phyloP scores from a whole-genome alignment of 495 filamentous ascomycete genomes.

The Hamigera avellanea region DNA sequence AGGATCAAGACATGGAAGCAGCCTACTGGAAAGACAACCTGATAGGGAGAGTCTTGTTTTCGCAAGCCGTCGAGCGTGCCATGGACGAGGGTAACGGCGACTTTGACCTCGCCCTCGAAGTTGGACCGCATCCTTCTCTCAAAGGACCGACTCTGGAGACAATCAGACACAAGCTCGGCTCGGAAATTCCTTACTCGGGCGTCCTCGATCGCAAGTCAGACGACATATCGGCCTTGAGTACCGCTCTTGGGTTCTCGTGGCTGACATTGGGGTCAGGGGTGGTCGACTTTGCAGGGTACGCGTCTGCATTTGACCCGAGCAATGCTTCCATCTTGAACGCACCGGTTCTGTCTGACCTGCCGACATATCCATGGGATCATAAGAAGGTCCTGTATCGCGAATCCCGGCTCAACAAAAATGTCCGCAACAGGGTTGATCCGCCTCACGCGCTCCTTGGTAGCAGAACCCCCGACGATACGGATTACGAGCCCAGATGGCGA shows the following conservation, averaged over 20 bases:
- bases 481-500: too few relatives aligned
- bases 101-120: constrained; percentile 27
- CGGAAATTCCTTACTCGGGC: constrained; percentile 1
- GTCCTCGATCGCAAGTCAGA: constrained; percentile 6
- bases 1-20: constrained; percentile 8
- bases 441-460: too few relatives aligned
- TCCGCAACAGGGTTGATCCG: too few relatives aligned
- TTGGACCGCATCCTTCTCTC: constrained; percentile 50
- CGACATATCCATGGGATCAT: constrained; percentile 36
- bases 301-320: constrained; percentile 2
- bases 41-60: constrained; percentile 28
- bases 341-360: constrained; percentile 25
- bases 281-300: constrained; percentile 8
- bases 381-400: constrained; percentile 7
- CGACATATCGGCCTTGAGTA: constrained; percentile 24
- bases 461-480: too few relatives aligned
- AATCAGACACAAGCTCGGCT: constrained; percentile 20
- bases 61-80: constrained; percentile 15
- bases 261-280: constrained; percentile 23
- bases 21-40: constrained; percentile 36
- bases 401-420: constrained; percentile 4
- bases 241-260: constrained; percentile 22
- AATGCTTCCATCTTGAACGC: constrained; percentile 1
- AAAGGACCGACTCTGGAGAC: constrained; percentile 48
- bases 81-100: constrained; percentile 4